These are phyloP conservation scores for Phytophthora fragariaefolia DNA, from an alignment of 352 stramenopile species.

Conservation along the genomic window DNA sequence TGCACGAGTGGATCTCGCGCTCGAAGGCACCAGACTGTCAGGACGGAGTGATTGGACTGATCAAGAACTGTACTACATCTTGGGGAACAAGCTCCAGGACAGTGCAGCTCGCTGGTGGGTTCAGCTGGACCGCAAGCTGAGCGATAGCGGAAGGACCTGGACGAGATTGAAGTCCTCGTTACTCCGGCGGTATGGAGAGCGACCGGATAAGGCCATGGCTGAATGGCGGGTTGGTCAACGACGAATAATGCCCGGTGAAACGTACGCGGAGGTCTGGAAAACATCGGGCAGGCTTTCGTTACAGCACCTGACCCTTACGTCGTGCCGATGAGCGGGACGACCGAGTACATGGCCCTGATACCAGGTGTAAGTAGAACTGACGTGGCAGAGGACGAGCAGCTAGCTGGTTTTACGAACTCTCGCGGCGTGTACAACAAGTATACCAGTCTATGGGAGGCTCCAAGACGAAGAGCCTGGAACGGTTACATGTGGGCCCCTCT, in stretches of 20 bases:
- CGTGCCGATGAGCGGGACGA: too few species aligned
- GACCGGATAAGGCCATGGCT: background rate
- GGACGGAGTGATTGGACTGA: constrained; percentile 5
- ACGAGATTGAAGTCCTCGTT: background rate
- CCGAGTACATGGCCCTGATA: too few species aligned
- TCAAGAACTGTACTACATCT: constrained; percentile 1
- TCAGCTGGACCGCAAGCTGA: background rate
- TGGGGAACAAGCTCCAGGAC: constrained; percentile 3
- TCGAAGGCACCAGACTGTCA: background rate
- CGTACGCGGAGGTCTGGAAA: background rate
- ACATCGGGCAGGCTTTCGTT: too few species aligned
- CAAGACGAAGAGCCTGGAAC: background rate
- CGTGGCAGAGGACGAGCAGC: background rate
- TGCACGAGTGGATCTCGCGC: background rate
- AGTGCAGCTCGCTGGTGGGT: constrained; percentile 1
- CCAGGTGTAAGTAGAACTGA: too few species aligned
- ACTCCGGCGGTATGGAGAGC: background rate
- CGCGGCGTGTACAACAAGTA: background rate
- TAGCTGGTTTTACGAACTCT: background rate
- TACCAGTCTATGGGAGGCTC: background rate
- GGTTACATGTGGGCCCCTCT: background rate
- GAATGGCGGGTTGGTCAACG: background rate
- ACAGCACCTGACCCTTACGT: too few species aligned
- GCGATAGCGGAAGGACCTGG: background rate
- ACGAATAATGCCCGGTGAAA: background rate